Percentiles rank a stretch among this genome's conserved stretches.
Evolutionary conservation across 495 filamentous ascomycete genomes (phyloP).

Genomic region (Neurospora sp.): DNA sequence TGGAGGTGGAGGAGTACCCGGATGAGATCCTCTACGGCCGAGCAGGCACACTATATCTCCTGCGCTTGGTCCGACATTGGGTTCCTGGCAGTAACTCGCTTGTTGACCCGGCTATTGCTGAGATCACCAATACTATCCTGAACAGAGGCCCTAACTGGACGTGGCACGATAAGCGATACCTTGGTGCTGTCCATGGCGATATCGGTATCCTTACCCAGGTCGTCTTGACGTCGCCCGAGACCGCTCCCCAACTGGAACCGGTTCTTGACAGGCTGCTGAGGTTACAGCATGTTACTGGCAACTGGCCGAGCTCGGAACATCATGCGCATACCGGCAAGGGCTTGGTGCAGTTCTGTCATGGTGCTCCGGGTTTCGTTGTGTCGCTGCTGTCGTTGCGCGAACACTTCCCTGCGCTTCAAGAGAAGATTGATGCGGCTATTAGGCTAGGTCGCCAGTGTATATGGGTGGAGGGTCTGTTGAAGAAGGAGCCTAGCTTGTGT

Average conservation of each 20-base stretch:
- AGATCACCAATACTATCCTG: slow-evolving; percentile 28
- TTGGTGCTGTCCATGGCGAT: slow-evolving; percentile 52
- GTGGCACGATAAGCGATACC: slow-evolving; percentile 48
- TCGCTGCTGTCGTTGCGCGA: slow-evolving; percentile 40
- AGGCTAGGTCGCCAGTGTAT: slow-evolving; percentile 34
- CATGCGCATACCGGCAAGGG: slow-evolving; percentile 13
- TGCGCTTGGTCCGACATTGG: slow-evolving; percentile 33
- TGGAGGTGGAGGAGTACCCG: slow-evolving; percentile 17
- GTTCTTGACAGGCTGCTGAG: slow-evolving; percentile 36
- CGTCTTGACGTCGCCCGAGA: slow-evolving; percentile 35
- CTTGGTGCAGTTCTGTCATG: slow-evolving; percentile 59
- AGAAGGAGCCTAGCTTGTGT: slow-evolving; percentile 53
- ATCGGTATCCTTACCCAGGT: slow-evolving; percentile 55
- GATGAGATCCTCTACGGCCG: slow-evolving; percentile 51
- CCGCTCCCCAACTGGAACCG: slow-evolving; percentile 27
- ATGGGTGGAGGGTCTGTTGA: slow-evolving; percentile 43
- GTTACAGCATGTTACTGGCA: slow-evolving; percentile 30
- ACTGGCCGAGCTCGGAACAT: slow-evolving; percentile 30
- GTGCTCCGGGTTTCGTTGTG: slow-evolving; percentile 49
- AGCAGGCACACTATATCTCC: slow-evolving; percentile 50
- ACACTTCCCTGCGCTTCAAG: slow-evolving; percentile 37
- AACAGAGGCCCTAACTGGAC: slow-evolving; percentile 36
- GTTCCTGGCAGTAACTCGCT: slow-evolving; percentile 17
- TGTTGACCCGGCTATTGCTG: slow-evolving; percentile 23
- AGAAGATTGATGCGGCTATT: slow-evolving; percentile 39